A percentile compares a stretch with the other conserved stretches of the same genome.
Evolutionary conservation across 2,329 filamentous ascomycete species (phyloP).

Genomic region (Pseudogymnoascus sp.): DNA sequence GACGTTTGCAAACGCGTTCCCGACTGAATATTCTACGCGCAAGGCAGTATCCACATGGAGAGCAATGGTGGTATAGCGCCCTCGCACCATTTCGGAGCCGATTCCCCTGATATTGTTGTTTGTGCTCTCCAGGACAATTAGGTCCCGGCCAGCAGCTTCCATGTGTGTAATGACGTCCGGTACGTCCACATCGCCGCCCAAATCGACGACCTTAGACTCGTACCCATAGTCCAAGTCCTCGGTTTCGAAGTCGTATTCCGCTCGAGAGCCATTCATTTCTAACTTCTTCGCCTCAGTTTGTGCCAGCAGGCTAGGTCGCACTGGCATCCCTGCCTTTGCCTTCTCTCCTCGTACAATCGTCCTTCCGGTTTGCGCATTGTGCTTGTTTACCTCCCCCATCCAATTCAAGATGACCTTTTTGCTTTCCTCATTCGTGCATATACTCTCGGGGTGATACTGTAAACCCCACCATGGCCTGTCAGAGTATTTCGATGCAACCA

Average conservation of each 20-base stretch:
- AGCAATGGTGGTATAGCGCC: conserved; percentile 67
- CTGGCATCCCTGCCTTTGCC: conserved; percentile 16
- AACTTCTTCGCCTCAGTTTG: conserved; percentile 14
- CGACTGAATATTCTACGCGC: conserved; percentile 49
- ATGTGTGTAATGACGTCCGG: conserved; percentile 45
- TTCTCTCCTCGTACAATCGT: conserved; percentile 11
- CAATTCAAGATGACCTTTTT: conserved; percentile 49
- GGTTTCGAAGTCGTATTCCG: conserved; percentile 3
- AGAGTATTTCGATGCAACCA: conserved; percentile 54
- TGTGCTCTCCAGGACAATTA: conserved; percentile 44
- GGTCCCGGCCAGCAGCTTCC: conserved; percentile 30
- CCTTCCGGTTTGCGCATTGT: conserved; percentile 30
- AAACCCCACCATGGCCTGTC: conserved; percentile 58
- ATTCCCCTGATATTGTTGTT: conserved; percentile 32
- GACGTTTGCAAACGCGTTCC: conserved; percentile 34
- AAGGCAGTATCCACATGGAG: conserved; percentile 50
- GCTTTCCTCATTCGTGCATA: conserved; percentile 53
- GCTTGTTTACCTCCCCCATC: conserved; percentile 45
- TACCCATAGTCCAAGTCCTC: conserved; percentile 27
- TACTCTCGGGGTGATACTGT: conserved; percentile 65
- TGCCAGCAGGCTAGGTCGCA: conserved; percentile 22
- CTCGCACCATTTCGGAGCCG: conserved; percentile 41
- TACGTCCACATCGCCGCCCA: conserved; percentile 40
- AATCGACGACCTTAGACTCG: conserved; percentile 33
- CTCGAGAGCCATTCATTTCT: neutral